These are phyloP conservation scores for Brassica carinata DNA, from an alignment of 345 rosid species.

Conservation along the genomic window DNA sequence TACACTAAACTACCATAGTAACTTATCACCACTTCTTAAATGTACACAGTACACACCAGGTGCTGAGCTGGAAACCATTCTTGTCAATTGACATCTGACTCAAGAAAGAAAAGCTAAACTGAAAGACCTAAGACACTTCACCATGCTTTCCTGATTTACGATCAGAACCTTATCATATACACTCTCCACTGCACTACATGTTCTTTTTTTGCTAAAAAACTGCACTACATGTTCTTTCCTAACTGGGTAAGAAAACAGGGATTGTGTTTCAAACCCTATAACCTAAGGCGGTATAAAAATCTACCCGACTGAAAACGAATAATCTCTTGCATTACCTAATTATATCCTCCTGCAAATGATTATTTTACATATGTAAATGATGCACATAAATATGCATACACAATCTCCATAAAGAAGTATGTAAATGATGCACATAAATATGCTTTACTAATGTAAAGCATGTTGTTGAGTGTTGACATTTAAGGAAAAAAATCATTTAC, in stretches of 20 bases:
- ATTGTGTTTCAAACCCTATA: neutral
- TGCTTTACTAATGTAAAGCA: too few relatives aligned
- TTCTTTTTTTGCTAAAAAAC: too few relatives aligned
- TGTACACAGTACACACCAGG: too few relatives aligned
- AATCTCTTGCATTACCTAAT: neutral
- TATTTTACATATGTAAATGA: neutral
- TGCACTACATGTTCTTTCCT: neutral
- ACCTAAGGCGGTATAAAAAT: too few relatives aligned
- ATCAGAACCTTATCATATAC: neutral
- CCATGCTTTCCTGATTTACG: neutral
- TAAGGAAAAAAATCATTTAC: too few relatives aligned
- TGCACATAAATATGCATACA: neutral
- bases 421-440: neutral
- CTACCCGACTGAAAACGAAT: too few relatives aligned
- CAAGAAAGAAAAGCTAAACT: neutral
- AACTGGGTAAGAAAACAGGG: neutral
- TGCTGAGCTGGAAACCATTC: neutral
- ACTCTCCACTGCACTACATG: neutral
- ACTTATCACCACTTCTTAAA: neutral
- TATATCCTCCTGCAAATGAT: neutral
- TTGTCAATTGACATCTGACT: neutral
- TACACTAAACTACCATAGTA: slow-evolving; percentile 1
- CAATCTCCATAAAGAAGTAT: neutral
- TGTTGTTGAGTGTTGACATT: too few relatives aligned
- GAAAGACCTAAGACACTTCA: neutral